Percentiles rank a stretch among this genome's conserved stretches.
These are phyloP conservation scores for Neonectria sp. DNA, from an alignment of 2,329 filamentous ascomycete genomes.

Conservation along the genomic window DNA sequence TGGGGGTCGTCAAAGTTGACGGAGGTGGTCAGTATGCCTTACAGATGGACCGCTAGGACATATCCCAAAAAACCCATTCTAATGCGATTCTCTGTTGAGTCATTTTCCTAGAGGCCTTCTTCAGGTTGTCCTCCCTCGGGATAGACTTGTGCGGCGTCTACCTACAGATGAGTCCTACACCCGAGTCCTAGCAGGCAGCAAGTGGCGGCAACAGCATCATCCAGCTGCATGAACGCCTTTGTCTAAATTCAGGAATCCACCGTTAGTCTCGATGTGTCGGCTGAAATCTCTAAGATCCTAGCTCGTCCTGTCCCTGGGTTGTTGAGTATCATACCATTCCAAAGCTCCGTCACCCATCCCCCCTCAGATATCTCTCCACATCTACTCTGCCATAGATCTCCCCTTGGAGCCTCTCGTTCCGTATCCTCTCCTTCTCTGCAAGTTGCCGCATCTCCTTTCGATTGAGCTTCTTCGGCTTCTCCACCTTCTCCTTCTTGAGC, in stretches of 20 bases:
- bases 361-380: slow-evolving; percentile 80
- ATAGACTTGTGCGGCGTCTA: not conserved
- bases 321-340: not conserved
- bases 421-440: slow-evolving; percentile 74
- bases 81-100: not conserved
- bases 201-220: not conserved
- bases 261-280: too few relatives aligned
- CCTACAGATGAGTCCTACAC: slow-evolving; percentile 24
- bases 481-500: slow-evolving; percentile 59
- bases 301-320: not conserved
- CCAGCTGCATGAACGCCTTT: slow-evolving; percentile 1
- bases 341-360: slow-evolving; percentile 42
- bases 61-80: not conserved
- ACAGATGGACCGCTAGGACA: not conserved
- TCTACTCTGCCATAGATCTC: slow-evolving; percentile 85
- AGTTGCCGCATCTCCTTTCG: slow-evolving; percentile 78
- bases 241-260: not conserved
- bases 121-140: not conserved
- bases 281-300: too few relatives aligned
- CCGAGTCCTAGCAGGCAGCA: slow-evolving; percentile 24
- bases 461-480: slow-evolving; percentile 69
- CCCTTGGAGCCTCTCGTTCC: slow-evolving; percentile 74
- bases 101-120: not conserved
- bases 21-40: too few relatives aligned
- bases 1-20: not conserved